Evolutionary conservation across 495 filamentous ascomycete genomes (phyloP).

Genomic region (Sphaerosporella brunnea): DNA sequence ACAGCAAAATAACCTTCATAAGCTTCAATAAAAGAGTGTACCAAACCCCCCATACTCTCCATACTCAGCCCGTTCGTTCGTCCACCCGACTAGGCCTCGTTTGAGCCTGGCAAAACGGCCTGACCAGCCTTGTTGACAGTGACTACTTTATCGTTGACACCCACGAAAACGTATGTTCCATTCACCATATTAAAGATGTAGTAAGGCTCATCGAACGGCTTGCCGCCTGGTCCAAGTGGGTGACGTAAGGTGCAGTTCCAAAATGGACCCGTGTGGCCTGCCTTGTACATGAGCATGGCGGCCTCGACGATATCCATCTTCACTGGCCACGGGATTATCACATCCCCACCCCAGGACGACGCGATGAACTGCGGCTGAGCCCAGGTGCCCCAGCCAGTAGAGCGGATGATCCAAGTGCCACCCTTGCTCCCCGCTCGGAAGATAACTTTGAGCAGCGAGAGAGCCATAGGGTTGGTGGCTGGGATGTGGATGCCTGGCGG

Average conservation of each 20-base stretch:
- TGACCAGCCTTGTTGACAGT: not conserved
- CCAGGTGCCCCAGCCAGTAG: slow-evolving; percentile 1
- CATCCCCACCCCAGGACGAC: not conserved
- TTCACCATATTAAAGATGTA: slow-evolving; percentile 10
- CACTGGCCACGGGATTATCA: slow-evolving; percentile 7
- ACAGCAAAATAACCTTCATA: no score
- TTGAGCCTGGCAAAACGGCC: not conserved
- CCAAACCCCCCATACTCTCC: not conserved
- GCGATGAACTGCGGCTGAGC: not conserved
- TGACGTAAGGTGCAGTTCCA: not conserved
- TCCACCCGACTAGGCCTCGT: no score
- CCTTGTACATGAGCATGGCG: slow-evolving; percentile 3
- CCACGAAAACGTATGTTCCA: not conserved
- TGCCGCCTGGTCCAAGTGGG: not conserved
- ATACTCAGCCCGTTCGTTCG: not conserved
- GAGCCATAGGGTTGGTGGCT: not conserved
- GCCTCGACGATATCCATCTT: slow-evolving; percentile 10
- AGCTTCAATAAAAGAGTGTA: no score
- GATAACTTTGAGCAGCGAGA: slow-evolving; percentile 5
- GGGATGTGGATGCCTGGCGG: not conserved
- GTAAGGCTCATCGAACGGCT: slow-evolving; percentile 7
- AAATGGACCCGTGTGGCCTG: slow-evolving; percentile 3
- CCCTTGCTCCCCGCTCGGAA: slow-evolving; percentile 1
- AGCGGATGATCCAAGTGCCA: not conserved
- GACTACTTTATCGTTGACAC: not conserved